These are phyloP conservation scores for Paramyrothecium sp. DNA, from an alignment of 2,329 filamentous ascomycete genomes.

Conservation along the genomic window DNA sequence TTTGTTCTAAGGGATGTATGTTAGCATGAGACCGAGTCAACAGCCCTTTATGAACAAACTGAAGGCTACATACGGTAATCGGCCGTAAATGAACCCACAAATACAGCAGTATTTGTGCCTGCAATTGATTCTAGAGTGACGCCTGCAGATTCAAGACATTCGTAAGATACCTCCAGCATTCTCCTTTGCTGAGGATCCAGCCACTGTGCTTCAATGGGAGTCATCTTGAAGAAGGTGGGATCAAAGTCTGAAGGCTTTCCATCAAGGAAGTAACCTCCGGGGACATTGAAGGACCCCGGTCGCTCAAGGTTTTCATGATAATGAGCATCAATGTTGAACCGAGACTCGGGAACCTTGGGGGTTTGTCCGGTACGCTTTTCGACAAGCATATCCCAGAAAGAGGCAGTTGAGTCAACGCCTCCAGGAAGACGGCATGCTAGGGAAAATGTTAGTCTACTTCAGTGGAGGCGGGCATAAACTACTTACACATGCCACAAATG, in stretches of 20 bases:
- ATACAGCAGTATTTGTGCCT: not conserved
- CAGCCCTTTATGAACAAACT: too few relatives aligned
- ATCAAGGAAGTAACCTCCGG: conserved; percentile 18
- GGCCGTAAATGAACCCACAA: not conserved
- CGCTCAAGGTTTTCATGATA: conserved; percentile 7
- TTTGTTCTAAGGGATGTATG: not conserved
- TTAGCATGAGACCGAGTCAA: not conserved
- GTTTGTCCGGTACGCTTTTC: not conserved
- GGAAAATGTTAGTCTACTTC: not conserved
- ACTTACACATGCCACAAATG: conserved; percentile 1
- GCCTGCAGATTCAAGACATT: not conserved
- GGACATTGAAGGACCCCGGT: conserved; percentile 12
- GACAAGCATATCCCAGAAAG: not conserved
- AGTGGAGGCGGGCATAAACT: too few relatives aligned
- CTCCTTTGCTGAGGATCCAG: not conserved
- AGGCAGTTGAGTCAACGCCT: not conserved
- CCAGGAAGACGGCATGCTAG: not conserved
- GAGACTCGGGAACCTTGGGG: conserved; percentile 11
- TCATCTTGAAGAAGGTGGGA: not conserved
- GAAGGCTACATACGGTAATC: not conserved
- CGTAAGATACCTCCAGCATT: not conserved
- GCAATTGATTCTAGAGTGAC: not conserved
- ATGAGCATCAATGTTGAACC: conserved; percentile 19
- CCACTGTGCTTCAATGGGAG: not conserved
- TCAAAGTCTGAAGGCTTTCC: conserved; percentile 1